A percentile compares a stretch with the other conserved stretches of the same genome.
Conservation (phyloP, 129 eudicot genomes). For the Rutidosis leptorrhynchoides region DNA sequence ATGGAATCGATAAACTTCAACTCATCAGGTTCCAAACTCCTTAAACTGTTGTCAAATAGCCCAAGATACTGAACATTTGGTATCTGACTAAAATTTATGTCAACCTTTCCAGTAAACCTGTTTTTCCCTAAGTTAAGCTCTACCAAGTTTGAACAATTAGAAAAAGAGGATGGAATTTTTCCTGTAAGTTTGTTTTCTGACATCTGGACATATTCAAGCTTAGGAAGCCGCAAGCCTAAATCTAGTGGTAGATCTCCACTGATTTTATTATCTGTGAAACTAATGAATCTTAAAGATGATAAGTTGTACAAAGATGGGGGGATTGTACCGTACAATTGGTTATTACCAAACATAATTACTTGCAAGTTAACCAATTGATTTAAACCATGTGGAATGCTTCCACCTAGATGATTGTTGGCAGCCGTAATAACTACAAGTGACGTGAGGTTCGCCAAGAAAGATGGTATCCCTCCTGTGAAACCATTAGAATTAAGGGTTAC, state of each 20-base stretch:
- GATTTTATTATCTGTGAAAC: constrained; percentile 29
- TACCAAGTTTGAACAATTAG: constrained; percentile 34
- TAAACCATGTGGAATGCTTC: constrained; percentile 30
- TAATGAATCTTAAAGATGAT: constrained; percentile 23
- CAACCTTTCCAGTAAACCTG: constrained; percentile 35
- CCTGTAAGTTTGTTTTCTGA: constrained; percentile 33
- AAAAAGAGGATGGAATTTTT: constrained; percentile 34
- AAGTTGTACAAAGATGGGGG: constrained; percentile 39
- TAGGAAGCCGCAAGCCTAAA: constrained; percentile 27
- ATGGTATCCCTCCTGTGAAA: constrained; percentile 38
- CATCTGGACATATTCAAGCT: constrained; percentile 1
- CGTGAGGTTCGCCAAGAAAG: constrained; percentile 38
- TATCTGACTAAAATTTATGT: constrained; percentile 8
- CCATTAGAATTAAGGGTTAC: constrained; percentile 16
- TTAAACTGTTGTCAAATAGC: constrained; percentile 19
- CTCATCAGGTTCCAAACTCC: constrained; percentile 32
- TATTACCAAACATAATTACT: not conserved
- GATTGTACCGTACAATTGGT: constrained; percentile 37
- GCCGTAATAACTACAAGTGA: constrained; percentile 31
- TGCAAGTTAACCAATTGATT: constrained; percentile 27
- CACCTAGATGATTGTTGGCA: constrained; percentile 23
- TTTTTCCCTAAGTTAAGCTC: constrained; percentile 14
- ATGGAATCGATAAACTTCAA: constrained; percentile 33
- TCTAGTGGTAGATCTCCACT: constrained; percentile 28
- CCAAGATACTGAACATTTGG: not conserved